Conservation (phyloP, 2,329 filamentous ascomycete species). For the Tolypocladium nubicola region DNA sequence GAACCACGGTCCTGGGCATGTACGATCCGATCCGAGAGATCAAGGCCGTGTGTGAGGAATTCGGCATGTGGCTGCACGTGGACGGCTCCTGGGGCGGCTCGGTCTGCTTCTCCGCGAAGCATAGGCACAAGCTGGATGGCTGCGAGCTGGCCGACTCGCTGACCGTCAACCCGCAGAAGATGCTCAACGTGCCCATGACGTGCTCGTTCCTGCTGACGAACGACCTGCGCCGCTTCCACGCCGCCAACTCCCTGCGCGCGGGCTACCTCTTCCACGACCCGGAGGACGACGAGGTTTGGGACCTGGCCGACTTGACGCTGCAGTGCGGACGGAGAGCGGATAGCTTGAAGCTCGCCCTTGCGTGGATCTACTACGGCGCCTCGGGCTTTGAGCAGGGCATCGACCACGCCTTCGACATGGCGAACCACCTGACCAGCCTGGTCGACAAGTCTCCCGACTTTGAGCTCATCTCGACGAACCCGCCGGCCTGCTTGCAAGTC, state of each 20-base stretch:
- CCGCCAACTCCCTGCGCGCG: slow-evolving; percentile 74
- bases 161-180: slow-evolving; percentile 91
- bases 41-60: slow-evolving; percentile 54
- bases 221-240: slow-evolving; percentile 67
- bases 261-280: slow-evolving; percentile 71
- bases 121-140: slow-evolving; percentile 55
- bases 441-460: slow-evolving; percentile 49
- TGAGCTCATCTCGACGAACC: slow-evolving; percentile 59
- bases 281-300: slow-evolving; percentile 56
- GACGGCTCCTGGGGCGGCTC: slow-evolving; percentile 86
- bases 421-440: slow-evolving; percentile 52
- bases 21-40: slow-evolving; percentile 72
- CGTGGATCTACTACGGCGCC: slow-evolving; percentile 81
- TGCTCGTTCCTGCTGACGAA: slow-evolving; percentile 77
- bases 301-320: slow-evolving; percentile 82
- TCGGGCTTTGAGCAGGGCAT: slow-evolving; percentile 59
- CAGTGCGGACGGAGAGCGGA: slow-evolving; percentile 86
- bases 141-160: slow-evolving; percentile 66
- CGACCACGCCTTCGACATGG: slow-evolving; percentile 61
- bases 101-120: slow-evolving; percentile 61
- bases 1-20: slow-evolving; percentile 82
- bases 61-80: slow-evolving; percentile 81
- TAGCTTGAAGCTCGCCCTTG: slow-evolving; percentile 72
- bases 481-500: slow-evolving; percentile 81
- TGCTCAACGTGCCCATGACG: slow-evolving; percentile 83